A percentile compares a stretch with the other conserved stretches of the same genome.
Evolutionary conservation across 1,139 yeast genomes (phyloP).

Genomic region (Groenewaldozyma auringiensis): DNA sequence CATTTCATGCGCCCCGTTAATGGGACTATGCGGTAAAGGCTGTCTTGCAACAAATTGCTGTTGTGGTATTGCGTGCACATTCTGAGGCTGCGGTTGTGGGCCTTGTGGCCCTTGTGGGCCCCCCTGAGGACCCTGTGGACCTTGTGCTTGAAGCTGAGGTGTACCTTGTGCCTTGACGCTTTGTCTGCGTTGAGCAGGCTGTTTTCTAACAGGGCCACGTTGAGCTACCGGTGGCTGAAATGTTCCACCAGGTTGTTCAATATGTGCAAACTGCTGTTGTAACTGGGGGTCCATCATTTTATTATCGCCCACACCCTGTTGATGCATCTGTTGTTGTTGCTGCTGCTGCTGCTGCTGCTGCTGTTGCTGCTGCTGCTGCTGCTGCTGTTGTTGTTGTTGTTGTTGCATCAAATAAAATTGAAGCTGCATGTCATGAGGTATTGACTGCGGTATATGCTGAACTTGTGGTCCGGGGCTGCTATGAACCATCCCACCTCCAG

Average conservation of each 20-base stretch:
- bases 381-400: constrained; percentile 9
- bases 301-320: not conserved
- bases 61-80: constrained; percentile 8
- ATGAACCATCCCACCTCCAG: not conserved
- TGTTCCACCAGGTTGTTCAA: not conserved
- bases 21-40: not conserved
- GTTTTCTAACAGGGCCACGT: not conserved
- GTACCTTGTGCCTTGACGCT: constrained; percentile 8
- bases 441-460: not conserved
- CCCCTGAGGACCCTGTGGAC: constrained; percentile 11
- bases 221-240: not conserved
- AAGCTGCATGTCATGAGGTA: not conserved
- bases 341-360: constrained; percentile 7
- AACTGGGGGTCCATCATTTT: not conserved
- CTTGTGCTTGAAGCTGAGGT: constrained; percentile 10
- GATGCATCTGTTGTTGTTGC: constrained; percentile 1
- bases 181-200: not conserved
- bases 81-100: constrained; percentile 5
- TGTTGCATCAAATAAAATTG: constrained; percentile 3
- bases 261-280: not conserved
- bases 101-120: constrained; percentile 3
- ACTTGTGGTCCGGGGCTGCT: not conserved
- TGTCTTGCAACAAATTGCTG: constrained; percentile 1
- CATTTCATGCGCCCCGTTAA: constrained; percentile 2
- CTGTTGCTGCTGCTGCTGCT: not conserved